Base-by-base conservation (phyloP, 192 early-diverging fungal species). In the Lunasporangiospora selenospora region DNA sequence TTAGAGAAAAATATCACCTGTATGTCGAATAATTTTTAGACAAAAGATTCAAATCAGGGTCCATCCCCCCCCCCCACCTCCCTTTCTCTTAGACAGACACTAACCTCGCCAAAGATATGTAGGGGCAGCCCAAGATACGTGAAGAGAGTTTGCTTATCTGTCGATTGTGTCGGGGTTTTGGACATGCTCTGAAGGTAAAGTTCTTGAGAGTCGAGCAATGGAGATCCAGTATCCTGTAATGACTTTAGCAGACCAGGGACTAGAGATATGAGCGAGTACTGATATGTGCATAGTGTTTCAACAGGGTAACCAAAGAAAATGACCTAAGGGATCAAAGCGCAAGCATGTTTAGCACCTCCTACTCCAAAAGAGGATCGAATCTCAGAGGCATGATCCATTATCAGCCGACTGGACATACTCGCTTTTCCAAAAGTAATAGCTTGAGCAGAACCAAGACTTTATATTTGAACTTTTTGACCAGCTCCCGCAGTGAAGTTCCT, bases 291-390 rank as follows among this genome's bases (percentile, higher is more conserved):
- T 11, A 93, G 63, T 27, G 80, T 76, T 54, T 93, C 92, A 6
- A 93, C 92, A 41, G 87, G 87, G 36, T 88, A 87, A n/a, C 92
- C 92, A 77, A 90, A 93, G 67, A 93, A 93, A 43, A 93, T 59
- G 40, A 92, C 80, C 88, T 90, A 76, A 11, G 32, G 18, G 26
- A 10, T 21, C 11, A 6, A 21, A 24, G 30, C 21, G 16, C 6
- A 43, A 36, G 16, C 16, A 30, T 26, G 26, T 16, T 12, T 39
- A 6, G 46, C 19, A 36, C 16, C 29, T 11, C 13, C 18, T 29
- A 16, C 10, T 45, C 30, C 44, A 34, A 40, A 27, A 27, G 18
- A 31, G 7, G 15, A 21, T 30, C 29, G 3, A 24, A 38, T 26
- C 15, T 24, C 3, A 21, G 6, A 31, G n/a, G 26, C 4, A 0